These are phyloP conservation scores for Aspergillus pseudoterreus DNA, from an alignment of 2,329 filamentous ascomycete genomes.

Conservation along the genomic window DNA sequence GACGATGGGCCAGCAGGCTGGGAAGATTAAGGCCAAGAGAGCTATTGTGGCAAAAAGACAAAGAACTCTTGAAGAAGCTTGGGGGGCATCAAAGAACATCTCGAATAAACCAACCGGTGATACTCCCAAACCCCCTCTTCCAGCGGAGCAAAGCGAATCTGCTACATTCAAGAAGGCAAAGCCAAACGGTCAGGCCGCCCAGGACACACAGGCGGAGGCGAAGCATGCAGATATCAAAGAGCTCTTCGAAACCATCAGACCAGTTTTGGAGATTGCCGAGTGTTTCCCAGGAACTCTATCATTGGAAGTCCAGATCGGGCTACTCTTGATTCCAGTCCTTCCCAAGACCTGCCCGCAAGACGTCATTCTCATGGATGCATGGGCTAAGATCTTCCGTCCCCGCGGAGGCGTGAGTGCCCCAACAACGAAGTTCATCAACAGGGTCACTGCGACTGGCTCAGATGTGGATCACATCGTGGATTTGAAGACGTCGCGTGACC, in stretches of 20 bases:
- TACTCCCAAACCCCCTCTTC: not conserved
- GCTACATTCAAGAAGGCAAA: not conserved
- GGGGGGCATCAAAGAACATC: conserved; percentile 17
- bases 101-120: conserved; percentile 3
- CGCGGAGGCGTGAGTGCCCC: conserved; percentile 21
- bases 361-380: conserved; percentile 20
- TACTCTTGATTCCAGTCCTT: conserved; percentile 29
- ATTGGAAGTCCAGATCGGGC: conserved; percentile 37
- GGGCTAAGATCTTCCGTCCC: conserved; percentile 32
- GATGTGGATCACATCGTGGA: conserved; percentile 40
- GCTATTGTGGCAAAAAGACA: conserved; percentile 20
- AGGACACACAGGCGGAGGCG: not conserved
- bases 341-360: conserved; percentile 18
- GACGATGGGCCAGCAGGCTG: conserved; percentile 30
- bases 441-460: conserved; percentile 37
- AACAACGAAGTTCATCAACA: conserved; percentile 32
- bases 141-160: not conserved
- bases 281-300: conserved; percentile 32
- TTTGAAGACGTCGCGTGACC: conserved; percentile 22
- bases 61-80: conserved; percentile 27
- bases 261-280: conserved; percentile 30
- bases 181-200: not conserved
- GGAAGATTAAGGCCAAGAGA: conserved; percentile 14
- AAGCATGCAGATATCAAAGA: conserved; percentile 14
- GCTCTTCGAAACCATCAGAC: conserved; percentile 27